A percentile compares a stretch with the other conserved stretches of the same genome.
Conservation (phyloP, 805 yeast species). For the Metschnikowia lochheadii region DNA sequence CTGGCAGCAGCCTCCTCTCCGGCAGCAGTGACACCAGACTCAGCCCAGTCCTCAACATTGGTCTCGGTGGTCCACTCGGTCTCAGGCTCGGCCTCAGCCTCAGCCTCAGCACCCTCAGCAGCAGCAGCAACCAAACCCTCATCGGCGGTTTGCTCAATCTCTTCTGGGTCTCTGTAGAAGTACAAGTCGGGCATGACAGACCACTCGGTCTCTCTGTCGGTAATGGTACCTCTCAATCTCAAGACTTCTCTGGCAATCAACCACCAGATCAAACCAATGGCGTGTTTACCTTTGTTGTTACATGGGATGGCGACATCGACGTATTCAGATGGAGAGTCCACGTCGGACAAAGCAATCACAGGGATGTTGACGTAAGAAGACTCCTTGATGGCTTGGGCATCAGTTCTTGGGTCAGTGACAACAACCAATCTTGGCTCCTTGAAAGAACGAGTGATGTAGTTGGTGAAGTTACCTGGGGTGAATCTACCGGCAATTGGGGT, state of each 20-base stretch:
- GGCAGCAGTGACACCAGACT: slow-evolving; percentile 48
- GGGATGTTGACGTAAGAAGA: slow-evolving; percentile 99
- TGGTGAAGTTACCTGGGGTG: slow-evolving; percentile 99
- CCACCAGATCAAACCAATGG: slow-evolving; percentile 99
- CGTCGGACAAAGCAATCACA: slow-evolving; percentile 97
- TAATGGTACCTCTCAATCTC: slow-evolving; percentile 96
- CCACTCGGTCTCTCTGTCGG: slow-evolving; percentile 97
- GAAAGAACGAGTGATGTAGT: slow-evolving; percentile 99
- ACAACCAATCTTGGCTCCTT: slow-evolving; percentile 99
- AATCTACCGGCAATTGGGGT: slow-evolving; percentile 99
- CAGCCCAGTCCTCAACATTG: slow-evolving; percentile 66
- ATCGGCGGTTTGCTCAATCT: slow-evolving; percentile 75
- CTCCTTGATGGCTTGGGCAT: slow-evolving; percentile 99
- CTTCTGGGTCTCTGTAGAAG: slow-evolving; percentile 99
- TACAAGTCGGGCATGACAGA: slow-evolving; percentile 99
- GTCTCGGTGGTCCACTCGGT: slow-evolving; percentile 55
- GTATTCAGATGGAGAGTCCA: slow-evolving; percentile 96
- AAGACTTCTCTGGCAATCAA: slow-evolving; percentile 98
- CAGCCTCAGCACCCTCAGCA: slow-evolving; percentile 58
- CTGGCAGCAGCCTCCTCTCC: slow-evolving; percentile 75
- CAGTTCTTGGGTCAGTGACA: slow-evolving; percentile 99
- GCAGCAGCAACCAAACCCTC: slow-evolving; percentile 45
- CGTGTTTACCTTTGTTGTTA: slow-evolving; percentile 99
- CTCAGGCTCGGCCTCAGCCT: slow-evolving; percentile 55
- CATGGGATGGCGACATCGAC: slow-evolving; percentile 99